Evolutionary conservation across 2,329 filamentous ascomycete species (phyloP).

Genomic region (Colletotrichum viniferum): DNA sequence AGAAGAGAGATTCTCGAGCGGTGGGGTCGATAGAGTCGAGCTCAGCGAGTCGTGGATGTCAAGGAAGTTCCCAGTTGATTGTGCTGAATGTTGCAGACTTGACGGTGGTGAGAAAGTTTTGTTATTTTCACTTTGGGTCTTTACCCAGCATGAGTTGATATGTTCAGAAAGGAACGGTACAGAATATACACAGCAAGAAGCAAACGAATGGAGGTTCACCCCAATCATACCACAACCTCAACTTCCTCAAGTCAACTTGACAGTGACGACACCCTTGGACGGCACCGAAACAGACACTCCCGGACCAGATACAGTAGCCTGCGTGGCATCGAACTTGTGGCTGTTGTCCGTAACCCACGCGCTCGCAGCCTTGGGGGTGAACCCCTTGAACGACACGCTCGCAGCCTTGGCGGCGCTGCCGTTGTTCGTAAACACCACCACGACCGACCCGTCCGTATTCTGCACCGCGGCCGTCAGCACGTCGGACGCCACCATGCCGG

Average conservation of each 20-base stretch:
- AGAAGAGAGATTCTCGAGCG: constrained; percentile 53
- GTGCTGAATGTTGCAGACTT: background rate
- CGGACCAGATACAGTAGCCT: constrained; percentile 19
- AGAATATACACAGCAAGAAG: background rate
- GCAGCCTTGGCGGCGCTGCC: constrained; percentile 30
- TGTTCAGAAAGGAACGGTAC: too few relatives aligned
- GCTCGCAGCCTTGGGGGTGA: constrained; percentile 28
- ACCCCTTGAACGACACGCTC: constrained; percentile 31
- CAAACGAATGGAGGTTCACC: background rate
- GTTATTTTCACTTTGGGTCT: too few relatives aligned
- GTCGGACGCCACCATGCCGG: constrained; percentile 26
- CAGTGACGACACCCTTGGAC: constrained; percentile 25
- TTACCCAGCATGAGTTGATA: too few relatives aligned
- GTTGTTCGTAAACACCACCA: constrained; percentile 39
- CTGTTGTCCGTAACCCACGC: constrained; percentile 42
- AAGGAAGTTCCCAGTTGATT: background rate
- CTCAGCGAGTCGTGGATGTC: background rate
- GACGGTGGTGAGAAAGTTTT: too few relatives aligned
- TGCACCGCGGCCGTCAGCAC: constrained; percentile 38
- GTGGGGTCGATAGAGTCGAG: constrained; percentile 34
- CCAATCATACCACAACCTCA: background rate
- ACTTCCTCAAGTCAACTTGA: constrained; percentile 22
- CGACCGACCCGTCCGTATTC: constrained; percentile 41
- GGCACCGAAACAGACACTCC: constrained; percentile 27
- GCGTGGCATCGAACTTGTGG: constrained; percentile 25